These are phyloP conservation scores for Lobulomyces angularis DNA, from an alignment of 192 early-diverging fungal species.

Conservation along the genomic window DNA sequence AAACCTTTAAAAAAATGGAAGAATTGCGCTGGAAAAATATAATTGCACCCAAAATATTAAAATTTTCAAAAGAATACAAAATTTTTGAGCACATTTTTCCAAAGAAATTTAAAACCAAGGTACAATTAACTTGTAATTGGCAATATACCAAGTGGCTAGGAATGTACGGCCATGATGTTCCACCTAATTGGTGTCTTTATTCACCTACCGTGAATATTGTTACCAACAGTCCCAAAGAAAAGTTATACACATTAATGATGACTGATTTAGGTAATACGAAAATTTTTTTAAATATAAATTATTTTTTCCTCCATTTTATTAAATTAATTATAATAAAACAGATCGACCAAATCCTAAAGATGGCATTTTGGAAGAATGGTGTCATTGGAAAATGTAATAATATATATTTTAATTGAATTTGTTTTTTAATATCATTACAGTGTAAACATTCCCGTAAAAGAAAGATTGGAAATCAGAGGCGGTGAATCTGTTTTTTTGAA, in stretches of 20 bases:
- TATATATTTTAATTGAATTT: slow-evolving; percentile 1
- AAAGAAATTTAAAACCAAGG: too few relatives aligned
- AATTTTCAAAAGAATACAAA: too few relatives aligned
- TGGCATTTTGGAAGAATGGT: slow-evolving; percentile 33
- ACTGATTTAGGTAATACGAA: slow-evolving; percentile 20
- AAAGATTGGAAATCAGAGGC: slow-evolving; percentile 20
- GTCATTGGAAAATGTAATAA: slow-evolving; percentile 36
- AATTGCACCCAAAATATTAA: too few relatives aligned
- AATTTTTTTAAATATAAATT: neutral
- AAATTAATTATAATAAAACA: neutral
- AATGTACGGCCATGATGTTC: slow-evolving; percentile 23
- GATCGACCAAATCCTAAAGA: slow-evolving; percentile 22
- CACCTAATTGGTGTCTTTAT: slow-evolving; percentile 23
- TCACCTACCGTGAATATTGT: slow-evolving; percentile 30
- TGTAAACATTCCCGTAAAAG: slow-evolving; percentile 31
- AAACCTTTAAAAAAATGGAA: too few relatives aligned
- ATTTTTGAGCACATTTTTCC: too few relatives aligned
- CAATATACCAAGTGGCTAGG: slow-evolving; percentile 31
- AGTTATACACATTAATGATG: slow-evolving; percentile 23
- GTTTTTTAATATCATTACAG: slow-evolving; percentile 2
- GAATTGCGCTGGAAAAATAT: too few relatives aligned
- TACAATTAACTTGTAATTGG: too few relatives aligned
- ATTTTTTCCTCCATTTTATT: neutral
- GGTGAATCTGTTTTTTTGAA: slow-evolving; percentile 24
- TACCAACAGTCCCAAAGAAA: slow-evolving; percentile 3